Percentiles rank a stretch among this genome's conserved stretches.
phyloP scores from a whole-genome alignment of 495 filamentous ascomycete genomes.

The Rostrohypoxylon terebratum region DNA sequence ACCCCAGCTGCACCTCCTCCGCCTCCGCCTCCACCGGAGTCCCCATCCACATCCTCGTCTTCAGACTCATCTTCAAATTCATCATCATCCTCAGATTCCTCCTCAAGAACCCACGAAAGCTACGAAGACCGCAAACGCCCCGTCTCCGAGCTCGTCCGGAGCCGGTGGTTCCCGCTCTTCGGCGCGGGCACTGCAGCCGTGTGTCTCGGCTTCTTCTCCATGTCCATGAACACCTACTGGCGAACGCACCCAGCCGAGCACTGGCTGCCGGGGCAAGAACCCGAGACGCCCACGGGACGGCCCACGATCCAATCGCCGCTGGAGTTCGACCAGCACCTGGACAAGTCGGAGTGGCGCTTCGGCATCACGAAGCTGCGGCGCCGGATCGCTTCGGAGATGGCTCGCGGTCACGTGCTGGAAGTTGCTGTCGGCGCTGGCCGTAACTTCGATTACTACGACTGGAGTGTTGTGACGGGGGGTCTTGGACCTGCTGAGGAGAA shows the following conservation, averaged over 20 bases:
- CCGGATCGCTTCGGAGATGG: constrained; percentile 66
- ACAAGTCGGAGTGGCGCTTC: constrained; percentile 72
- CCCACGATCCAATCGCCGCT: constrained; percentile 56
- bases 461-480: constrained; percentile 50
- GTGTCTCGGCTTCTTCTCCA: constrained; percentile 49
- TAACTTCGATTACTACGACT: constrained; percentile 80
- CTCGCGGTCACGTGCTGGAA: constrained; percentile 86
- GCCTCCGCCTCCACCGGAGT: not conserved
- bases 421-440: constrained; percentile 91
- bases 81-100: not conserved
- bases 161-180: constrained; percentile 47
- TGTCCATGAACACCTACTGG: constrained; percentile 42
- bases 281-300: constrained; percentile 46
- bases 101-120: not conserved
- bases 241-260: constrained; percentile 35
- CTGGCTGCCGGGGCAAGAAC: constrained; percentile 44
- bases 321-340: constrained; percentile 73
- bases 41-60: not conserved
- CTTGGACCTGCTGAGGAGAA: constrained; percentile 29
- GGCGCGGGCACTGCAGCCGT: constrained; percentile 45
- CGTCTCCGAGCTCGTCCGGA: constrained; percentile 37
- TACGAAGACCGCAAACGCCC: constrained; percentile 31
- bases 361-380: constrained; percentile 72
- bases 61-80: not conserved
- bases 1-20: not conserved